Conservation (phyloP, 2,329 filamentous ascomycete species). For the Fusarium sp. region DNA sequence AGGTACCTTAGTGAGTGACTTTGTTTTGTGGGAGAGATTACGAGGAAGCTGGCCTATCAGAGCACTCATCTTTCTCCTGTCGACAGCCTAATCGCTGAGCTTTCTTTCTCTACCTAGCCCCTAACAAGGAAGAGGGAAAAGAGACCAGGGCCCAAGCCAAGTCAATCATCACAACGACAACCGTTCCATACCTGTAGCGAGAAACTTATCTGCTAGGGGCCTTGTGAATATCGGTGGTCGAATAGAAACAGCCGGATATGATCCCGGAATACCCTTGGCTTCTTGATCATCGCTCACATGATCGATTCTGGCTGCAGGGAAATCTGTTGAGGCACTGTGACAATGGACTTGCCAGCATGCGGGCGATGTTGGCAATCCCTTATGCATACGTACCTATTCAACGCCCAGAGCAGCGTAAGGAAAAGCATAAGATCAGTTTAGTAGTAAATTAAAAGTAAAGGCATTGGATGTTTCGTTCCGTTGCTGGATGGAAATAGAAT, state of each 20-base stretch:
- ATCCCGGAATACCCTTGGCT: neutral
- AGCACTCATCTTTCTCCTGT: neutral
- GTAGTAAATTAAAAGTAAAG: neutral
- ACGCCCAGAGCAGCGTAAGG: neutral
- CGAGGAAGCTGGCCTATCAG: conserved; percentile 12
- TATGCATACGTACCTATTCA: neutral
- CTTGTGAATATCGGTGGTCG: neutral
- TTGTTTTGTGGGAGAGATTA: neutral
- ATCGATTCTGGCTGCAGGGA: conserved; percentile 35
- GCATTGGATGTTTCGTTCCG: neutral
- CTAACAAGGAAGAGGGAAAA: neutral
- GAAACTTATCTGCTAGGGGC: neutral
- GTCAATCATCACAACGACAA: neutral
- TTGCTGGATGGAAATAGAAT: neutral
- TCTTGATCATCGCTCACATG: conserved; percentile 36
- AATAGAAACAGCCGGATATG: neutral
- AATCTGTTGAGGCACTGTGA: neutral
- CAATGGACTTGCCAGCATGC: neutral
- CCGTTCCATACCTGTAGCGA: neutral
- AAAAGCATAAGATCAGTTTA: neutral
- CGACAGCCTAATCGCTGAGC: neutral
- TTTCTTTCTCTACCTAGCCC: neutral
- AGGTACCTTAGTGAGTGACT: neutral
- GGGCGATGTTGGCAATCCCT: neutral
- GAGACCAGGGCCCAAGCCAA: neutral